Evolutionary conservation across 2,329 filamentous ascomycete species (phyloP), one percentile per base, ranked within the genome.

Genomic region (Monilinia vaccinii-corymbosi): DNA sequence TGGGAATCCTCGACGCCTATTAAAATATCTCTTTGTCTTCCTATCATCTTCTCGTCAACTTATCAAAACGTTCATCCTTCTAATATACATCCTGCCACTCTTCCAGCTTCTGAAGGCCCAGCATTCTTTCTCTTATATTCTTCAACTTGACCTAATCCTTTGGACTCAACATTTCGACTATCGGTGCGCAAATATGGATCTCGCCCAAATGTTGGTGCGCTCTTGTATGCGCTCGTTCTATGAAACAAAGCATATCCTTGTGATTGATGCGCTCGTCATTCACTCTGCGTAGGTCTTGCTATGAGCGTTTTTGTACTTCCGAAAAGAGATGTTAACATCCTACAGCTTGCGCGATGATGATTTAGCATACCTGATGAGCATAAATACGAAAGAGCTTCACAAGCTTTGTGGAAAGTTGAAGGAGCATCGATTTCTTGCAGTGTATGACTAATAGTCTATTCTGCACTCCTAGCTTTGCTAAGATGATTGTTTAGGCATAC

Each of bases 321-420:
- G 55, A 59, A 63, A 63, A 32, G 59, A 50, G 46, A 67, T 63
- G 63, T 67, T 70, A 62, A 72, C 64, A 68, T 60, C 58, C 65
- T 63, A 68, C 70, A 85, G 83, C 59, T 80, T 97, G 62, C 87
- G 91, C 70, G 89, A 96, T 71, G 87, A 91, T 70, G 94, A 99
- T 70, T 79, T 99, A 63, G 88, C 89, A 47, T 87, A 91, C 69
- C 79, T 97, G 28, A 87, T 97, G 75, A 87, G 87, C 63, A 91
- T 95, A 76, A 93, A 96, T 72, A 86, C 86, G 45, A 97, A 99
- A 72, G 89, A 95, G 69, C 81, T 97, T 47, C 91, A 94, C 72
- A 95, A 93, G 73, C 82, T 96, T 34, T 93, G 90, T 73, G 91
- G 88, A 62, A 88, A 85, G 68, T 81, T 99, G 56, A 85, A 85